phyloP scores from a whole-genome alignment of 108 stramenopile species.

The Bacterosira constricta region DNA sequence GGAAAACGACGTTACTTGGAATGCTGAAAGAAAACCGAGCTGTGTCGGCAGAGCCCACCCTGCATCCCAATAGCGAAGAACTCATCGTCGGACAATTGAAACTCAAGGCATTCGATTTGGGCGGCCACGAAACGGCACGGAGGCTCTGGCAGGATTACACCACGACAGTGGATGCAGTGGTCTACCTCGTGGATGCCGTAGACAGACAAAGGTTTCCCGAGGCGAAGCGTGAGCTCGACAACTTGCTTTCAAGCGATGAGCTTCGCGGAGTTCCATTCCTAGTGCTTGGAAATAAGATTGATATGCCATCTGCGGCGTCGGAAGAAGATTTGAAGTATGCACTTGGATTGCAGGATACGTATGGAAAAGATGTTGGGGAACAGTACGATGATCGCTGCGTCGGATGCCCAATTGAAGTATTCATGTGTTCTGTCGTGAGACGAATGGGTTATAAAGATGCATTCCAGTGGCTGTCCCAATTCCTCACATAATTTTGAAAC shows the following conservation, averaged over 20 bases:
- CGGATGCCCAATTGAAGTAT: slow-evolving; percentile 77
- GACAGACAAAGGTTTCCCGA: slow-evolving; percentile 85
- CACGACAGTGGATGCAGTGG: slow-evolving; percentile 86
- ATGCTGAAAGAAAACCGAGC: slow-evolving; percentile 96
- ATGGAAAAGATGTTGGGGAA: slow-evolving; percentile 70
- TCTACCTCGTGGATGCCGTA: slow-evolving; percentile 82
- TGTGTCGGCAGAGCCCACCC: slow-evolving; percentile 79
- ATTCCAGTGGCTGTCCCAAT: slow-evolving; percentile 84
- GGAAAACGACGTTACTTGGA: slow-evolving; percentile 95
- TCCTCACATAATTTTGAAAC: slow-evolving; percentile 47
- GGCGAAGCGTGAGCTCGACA: slow-evolving; percentile 88
- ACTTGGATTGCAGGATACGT: slow-evolving; percentile 81
- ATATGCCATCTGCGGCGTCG: slow-evolving; percentile 65
- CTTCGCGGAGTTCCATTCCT: slow-evolving; percentile 84
- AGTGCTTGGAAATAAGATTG: slow-evolving; percentile 90
- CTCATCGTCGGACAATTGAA: slow-evolving; percentile 72
- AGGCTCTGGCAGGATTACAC: slow-evolving; percentile 88
- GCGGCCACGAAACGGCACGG: slow-evolving; percentile 82
- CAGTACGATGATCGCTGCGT: slow-evolving; percentile 22
- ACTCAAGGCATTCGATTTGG: slow-evolving; percentile 87
- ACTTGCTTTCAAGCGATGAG: slow-evolving; percentile 64
- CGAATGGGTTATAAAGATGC: slow-evolving; percentile 86
- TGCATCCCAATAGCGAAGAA: slow-evolving; percentile 82
- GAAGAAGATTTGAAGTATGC: slow-evolving; percentile 85
- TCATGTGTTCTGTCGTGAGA: slow-evolving; percentile 89